These are phyloP conservation scores for Piper betle DNA, from an alignment of 164 flowering plant genomes.

Conservation along the genomic window DNA sequence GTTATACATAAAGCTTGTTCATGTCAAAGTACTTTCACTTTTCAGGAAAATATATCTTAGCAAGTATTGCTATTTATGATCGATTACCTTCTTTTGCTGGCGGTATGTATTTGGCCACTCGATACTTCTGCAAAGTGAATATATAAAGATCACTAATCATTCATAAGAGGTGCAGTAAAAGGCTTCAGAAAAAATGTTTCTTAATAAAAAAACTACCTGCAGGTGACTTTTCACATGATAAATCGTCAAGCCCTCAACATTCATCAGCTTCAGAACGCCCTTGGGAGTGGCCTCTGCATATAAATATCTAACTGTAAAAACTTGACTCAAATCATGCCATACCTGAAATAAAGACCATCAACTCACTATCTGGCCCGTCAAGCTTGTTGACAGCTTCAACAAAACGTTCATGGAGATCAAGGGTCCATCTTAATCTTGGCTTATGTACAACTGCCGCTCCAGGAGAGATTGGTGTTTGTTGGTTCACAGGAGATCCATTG, in stretches of 20 bases:
- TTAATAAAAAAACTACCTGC: conserved; percentile 26
- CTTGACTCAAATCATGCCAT: background rate
- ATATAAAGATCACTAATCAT: background rate
- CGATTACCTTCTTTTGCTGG: conserved; percentile 49
- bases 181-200: background rate
- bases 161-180: too few relatives aligned
- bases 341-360: conserved; percentile 12
- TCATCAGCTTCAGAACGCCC: conserved; percentile 52
- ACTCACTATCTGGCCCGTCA: conserved; percentile 61
- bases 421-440: conserved; percentile 63
- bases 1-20: too few relatives aligned
- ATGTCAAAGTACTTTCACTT: too few relatives aligned
- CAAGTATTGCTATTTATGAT: too few relatives aligned
- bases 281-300: conserved; percentile 63
- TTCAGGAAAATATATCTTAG: too few relatives aligned
- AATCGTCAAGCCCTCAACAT: conserved; percentile 49
- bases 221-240: conserved; percentile 66
- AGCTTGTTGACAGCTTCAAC: conserved; percentile 55
- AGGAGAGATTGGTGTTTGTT: conserved; percentile 18
- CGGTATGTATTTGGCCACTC: conserved; percentile 51
- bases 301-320: conserved; percentile 15
- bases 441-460: conserved; percentile 17
- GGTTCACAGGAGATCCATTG: conserved; percentile 17
- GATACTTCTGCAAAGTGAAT: conserved; percentile 42
- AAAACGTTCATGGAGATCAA: conserved; percentile 61